A percentile compares a stretch with the other conserved stretches of the same genome.
phyloP scores from a whole-genome alignment of 805 yeast species.

The Ascoidea rubescens region DNA sequence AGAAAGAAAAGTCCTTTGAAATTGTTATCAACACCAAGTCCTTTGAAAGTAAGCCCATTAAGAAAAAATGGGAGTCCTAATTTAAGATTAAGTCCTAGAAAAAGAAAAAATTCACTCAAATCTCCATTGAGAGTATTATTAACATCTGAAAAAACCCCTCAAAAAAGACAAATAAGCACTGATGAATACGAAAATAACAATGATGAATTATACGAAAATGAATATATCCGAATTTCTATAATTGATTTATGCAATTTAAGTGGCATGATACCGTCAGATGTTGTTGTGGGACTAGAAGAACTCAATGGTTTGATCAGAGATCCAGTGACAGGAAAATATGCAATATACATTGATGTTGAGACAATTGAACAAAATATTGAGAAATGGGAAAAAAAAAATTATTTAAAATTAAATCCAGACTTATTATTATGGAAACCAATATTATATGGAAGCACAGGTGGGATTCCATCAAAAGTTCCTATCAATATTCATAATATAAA shows the following conservation, averaged over 20 bases:
- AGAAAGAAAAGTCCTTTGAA: not conserved
- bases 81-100: not conserved
- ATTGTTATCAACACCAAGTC: not conserved
- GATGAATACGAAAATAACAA: not conserved
- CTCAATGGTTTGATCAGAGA: constrained; percentile 44
- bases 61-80: not conserved
- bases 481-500: not conserved
- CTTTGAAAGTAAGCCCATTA: not conserved
- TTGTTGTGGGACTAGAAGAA: constrained; percentile 74
- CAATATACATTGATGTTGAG: constrained; percentile 34
- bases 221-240: not conserved
- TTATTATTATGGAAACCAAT: constrained; percentile 69
- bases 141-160: constrained; percentile 2
- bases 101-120: not conserved
- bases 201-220: not conserved
- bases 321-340: constrained; percentile 31
- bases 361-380: constrained; percentile 26
- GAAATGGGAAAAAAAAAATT: constrained; percentile 41
- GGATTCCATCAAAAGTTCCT: constrained; percentile 41
- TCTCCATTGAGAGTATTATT: not conserved
- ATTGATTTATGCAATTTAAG: constrained; percentile 46
- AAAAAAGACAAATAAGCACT: not conserved
- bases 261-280: constrained; percentile 82
- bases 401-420: constrained; percentile 34
- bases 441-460: constrained; percentile 78